A percentile compares a stretch with the other conserved stretches of the same genome.
Evolutionary conservation across 1,284 basidiomycete genomes (phyloP).

Genomic region (Volvariella surrecta): DNA sequence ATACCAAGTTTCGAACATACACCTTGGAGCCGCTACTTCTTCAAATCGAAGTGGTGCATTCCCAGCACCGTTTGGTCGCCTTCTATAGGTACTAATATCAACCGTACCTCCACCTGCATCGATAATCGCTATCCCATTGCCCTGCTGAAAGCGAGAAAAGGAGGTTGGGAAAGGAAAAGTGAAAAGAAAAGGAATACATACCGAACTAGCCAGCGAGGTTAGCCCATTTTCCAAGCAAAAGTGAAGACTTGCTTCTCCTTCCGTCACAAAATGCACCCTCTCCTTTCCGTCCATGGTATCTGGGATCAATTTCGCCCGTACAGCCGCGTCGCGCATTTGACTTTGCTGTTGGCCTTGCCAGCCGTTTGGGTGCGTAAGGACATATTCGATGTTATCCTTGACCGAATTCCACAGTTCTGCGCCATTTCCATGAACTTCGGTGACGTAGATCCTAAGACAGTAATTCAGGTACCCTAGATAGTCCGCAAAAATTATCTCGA

Average conservation of each 20-base stretch:
- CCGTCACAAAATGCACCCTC: constrained; percentile 23
- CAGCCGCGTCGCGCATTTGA: constrained; percentile 22
- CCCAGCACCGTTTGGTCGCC: not conserved
- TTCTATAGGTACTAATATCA: constrained; percentile 17
- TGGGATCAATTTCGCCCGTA: constrained; percentile 21
- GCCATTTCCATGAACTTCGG: constrained; percentile 67
- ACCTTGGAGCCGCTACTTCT: constrained; percentile 15
- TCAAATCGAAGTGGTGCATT: constrained; percentile 13
- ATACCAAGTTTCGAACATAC: constrained; percentile 8
- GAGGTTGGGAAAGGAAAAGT: too few relatives aligned
- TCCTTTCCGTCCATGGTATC: constrained; percentile 21
- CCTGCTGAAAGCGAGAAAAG: not conserved
- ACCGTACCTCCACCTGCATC: constrained; percentile 29
- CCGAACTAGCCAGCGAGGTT: not conserved
- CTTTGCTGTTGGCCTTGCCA: constrained; percentile 25
- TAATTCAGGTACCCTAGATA: constrained; percentile 65
- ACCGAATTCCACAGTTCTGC: constrained; percentile 10
- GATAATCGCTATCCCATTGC: constrained; percentile 22
- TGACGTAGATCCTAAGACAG: constrained; percentile 64
- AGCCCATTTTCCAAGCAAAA: constrained; percentile 17
- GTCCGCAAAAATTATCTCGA: constrained; percentile 70
- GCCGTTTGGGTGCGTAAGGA: constrained; percentile 22
- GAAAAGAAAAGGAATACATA: not conserved
- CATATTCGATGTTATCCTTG: not conserved
- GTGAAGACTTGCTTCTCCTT: constrained; percentile 28